A percentile compares a stretch with the other conserved stretches of the same genome.
These are phyloP conservation scores for Astrothelium subdiscretum DNA, from an alignment of 495 filamentous ascomycete genomes.

Conservation along the genomic window DNA sequence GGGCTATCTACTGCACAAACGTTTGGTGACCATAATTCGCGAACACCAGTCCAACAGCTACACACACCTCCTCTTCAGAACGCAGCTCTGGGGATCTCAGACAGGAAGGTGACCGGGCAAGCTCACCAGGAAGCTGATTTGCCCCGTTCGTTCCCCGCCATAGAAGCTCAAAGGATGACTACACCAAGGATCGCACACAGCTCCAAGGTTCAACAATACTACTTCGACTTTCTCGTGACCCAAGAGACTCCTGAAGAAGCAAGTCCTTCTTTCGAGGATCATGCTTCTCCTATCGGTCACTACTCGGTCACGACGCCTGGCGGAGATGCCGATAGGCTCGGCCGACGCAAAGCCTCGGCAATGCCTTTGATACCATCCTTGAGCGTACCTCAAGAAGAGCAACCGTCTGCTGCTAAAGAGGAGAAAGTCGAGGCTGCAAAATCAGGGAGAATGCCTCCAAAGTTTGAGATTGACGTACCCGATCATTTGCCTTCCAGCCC, in stretches of 20 bases:
- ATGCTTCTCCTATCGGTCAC: not conserved
- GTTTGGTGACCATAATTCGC: not conserved
- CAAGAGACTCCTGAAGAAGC: not conserved
- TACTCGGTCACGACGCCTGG: not conserved
- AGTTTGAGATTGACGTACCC: conserved; percentile 46
- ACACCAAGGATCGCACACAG: not conserved
- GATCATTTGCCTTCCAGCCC: conserved; percentile 54
- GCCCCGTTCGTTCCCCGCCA: not conserved
- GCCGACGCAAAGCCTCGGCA: not conserved
- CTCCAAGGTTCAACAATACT: not conserved
- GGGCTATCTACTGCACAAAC: not conserved
- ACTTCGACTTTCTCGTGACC: not conserved
- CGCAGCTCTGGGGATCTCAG: not conserved
- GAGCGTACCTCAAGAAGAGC: not conserved
- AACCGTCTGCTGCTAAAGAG: not conserved
- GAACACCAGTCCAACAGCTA: not conserved
- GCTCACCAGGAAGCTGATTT: not conserved
- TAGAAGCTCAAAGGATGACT: not conserved
- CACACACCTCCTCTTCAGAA: not conserved
- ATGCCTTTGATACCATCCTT: not conserved
- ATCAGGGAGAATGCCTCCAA: not conserved
- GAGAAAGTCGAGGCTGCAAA: not conserved
- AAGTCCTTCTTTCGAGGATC: not conserved
- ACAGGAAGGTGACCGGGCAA: not conserved
- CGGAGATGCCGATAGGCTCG: not conserved